Conservation (phyloP, 2,329 filamentous ascomycete genomes). For the Sporothrix brunneoviolacea region DNA sequence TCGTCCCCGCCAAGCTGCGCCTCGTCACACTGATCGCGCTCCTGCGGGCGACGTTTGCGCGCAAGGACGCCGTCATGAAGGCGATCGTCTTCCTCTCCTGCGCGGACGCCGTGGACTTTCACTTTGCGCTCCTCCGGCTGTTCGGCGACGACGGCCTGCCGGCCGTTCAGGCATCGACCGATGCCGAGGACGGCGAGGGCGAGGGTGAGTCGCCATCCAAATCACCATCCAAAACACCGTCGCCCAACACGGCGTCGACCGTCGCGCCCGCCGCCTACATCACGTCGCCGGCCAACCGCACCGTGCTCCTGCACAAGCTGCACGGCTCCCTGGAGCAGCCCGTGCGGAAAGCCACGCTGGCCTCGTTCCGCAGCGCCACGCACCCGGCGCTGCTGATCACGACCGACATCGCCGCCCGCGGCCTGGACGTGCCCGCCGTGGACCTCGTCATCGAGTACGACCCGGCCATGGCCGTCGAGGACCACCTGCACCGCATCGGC, state of each 20-base stretch:
- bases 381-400: slow-evolving; percentile 80
- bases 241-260: slow-evolving; percentile 43
- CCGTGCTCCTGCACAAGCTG: slow-evolving; percentile 73
- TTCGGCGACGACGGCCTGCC: slow-evolving; percentile 16
- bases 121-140: slow-evolving; percentile 72
- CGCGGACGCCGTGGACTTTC: slow-evolving; percentile 93
- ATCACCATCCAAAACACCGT: slow-evolving; percentile 20
- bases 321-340: slow-evolving; percentile 89
- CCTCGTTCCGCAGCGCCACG: slow-evolving; percentile 66
- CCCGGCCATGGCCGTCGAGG: slow-evolving; percentile 84
- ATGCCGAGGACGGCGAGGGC: slow-evolving; percentile 15
- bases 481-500: slow-evolving; percentile 91
- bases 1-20: slow-evolving; percentile 83
- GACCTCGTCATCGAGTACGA: slow-evolving; percentile 96
- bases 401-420: slow-evolving; percentile 91
- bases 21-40: slow-evolving; percentile 81
- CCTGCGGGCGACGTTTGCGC: slow-evolving; percentile 79
- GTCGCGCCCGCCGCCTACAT: slow-evolving; percentile 65
- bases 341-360: slow-evolving; percentile 78
- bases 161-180: neutral
- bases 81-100: slow-evolving; percentile 95
- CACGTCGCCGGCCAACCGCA: slow-evolving; percentile 65
- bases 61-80: slow-evolving; percentile 90
- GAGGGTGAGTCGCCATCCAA: slow-evolving; percentile 14
- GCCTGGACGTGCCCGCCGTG: slow-evolving; percentile 89